phyloP scores from a whole-genome alignment of 768 basidiomycete genomes.

The Piloderma croceum region DNA sequence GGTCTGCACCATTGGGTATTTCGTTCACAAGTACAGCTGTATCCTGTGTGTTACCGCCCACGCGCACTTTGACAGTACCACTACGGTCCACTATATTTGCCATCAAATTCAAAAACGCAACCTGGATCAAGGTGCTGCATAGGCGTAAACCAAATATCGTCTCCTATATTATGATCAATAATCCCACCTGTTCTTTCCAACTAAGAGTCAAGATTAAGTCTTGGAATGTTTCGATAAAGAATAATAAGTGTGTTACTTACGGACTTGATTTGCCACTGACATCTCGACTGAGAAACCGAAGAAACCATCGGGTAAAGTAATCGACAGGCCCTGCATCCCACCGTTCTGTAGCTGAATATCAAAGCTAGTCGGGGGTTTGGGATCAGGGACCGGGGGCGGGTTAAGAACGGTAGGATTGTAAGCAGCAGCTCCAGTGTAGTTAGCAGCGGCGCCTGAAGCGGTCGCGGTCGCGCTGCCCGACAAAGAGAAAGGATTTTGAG shows the following conservation, averaged over 20 bases:
- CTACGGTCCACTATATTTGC: slow-evolving; percentile 59
- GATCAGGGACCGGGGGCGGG: slow-evolving; percentile 24
- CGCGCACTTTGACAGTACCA: slow-evolving; percentile 55
- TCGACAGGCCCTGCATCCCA: slow-evolving; percentile 19
- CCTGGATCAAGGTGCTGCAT: too few relatives aligned
- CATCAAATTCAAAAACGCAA: slow-evolving; percentile 77
- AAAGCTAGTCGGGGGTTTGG: slow-evolving; percentile 17
- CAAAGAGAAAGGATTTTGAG: slow-evolving; percentile 22
- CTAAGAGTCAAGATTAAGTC: too few relatives aligned
- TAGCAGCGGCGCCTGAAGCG: slow-evolving; percentile 14
- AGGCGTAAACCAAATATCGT: too few relatives aligned
- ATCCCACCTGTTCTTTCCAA: slow-evolving; percentile 17
- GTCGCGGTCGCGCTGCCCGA: too few relatives aligned
- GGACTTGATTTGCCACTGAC: slow-evolving; percentile 50
- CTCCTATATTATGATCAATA: not conserved
- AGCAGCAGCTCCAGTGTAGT: slow-evolving; percentile 27
- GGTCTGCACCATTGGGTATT: slow-evolving; percentile 40
- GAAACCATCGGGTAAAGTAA: slow-evolving; percentile 31
- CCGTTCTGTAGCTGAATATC: slow-evolving; percentile 17
- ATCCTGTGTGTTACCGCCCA: slow-evolving; percentile 83
- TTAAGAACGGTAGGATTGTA: slow-evolving; percentile 27
- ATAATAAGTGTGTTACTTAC: too few relatives aligned
- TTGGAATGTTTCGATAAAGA: too few relatives aligned
- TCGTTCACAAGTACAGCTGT: slow-evolving; percentile 46
- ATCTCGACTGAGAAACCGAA: slow-evolving; percentile 62